A percentile compares a stretch with the other conserved stretches of the same genome.
Conservation (phyloP, 768 basidiomycete genomes). For the Lactarius indigo region DNA sequence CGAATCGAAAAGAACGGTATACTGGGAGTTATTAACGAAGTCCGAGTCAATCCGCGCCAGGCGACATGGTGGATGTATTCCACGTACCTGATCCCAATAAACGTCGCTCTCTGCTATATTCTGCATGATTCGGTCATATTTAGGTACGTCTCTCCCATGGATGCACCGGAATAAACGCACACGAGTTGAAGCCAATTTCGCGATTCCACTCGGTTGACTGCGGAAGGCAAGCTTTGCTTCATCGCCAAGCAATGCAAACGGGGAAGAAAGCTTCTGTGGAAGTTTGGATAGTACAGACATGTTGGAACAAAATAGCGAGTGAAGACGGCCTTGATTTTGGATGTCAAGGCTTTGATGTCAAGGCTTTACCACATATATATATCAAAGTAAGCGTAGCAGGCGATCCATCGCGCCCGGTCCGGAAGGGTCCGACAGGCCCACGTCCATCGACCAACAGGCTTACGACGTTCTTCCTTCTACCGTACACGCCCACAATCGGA, state of each 20-base stretch:
- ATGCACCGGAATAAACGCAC: conserved; percentile 44
- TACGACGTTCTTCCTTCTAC: background rate
- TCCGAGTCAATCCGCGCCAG: background rate
- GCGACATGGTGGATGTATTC: background rate
- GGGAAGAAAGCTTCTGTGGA: conserved; percentile 67
- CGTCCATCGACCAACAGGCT: too few relatives aligned
- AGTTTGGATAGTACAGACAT: conserved; percentile 61
- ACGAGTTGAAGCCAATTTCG: conserved; percentile 66
- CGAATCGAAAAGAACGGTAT: conserved; percentile 81
- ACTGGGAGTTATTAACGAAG: conserved; percentile 42
- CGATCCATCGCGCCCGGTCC: background rate
- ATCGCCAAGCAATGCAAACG: conserved; percentile 77
- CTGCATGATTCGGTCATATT: conserved; percentile 36
- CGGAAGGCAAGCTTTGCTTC: conserved; percentile 89
- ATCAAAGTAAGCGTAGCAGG: background rate
- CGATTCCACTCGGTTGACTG: conserved; percentile 74
- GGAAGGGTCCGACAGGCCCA: background rate
- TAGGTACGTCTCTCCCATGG: conserved; percentile 4
- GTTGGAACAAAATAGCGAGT: background rate
- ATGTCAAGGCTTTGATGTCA: background rate
- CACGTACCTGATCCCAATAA: conserved; percentile 87
- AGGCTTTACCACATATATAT: background rate
- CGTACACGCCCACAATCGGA: too few relatives aligned
- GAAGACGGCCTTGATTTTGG: background rate
- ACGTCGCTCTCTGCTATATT: conserved; percentile 69